Conservation (phyloP, 1,284 basidiomycete species). For the Rhodotorula sp. region DNA sequence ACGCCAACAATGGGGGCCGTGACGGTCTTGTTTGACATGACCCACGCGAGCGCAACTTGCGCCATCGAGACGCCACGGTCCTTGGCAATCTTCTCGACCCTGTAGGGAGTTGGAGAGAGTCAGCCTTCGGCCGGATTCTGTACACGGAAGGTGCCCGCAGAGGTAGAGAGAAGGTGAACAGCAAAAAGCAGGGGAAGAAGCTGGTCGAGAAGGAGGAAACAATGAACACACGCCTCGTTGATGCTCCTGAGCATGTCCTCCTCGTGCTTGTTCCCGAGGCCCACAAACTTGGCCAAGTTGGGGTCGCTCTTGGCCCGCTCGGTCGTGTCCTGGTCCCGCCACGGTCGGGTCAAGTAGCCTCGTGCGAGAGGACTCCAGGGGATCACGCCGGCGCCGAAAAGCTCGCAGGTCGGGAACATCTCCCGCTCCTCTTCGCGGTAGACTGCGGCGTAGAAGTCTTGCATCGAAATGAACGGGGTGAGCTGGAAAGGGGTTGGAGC, state of each 20-base stretch:
- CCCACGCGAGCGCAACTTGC: conserved; percentile 44
- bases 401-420: conserved; percentile 47
- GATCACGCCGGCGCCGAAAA: conserved; percentile 46
- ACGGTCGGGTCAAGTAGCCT: conserved; percentile 42
- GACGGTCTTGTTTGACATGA: conserved; percentile 30
- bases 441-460: conserved; percentile 43
- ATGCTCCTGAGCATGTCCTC: conserved; percentile 30
- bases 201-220: background rate
- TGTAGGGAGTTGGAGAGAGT: background rate
- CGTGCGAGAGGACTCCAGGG: conserved; percentile 50
- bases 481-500: no score
- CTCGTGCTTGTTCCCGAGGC: conserved; percentile 30
- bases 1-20: conserved; percentile 46
- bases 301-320: conserved; percentile 33
- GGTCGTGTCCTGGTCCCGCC: conserved; percentile 26
- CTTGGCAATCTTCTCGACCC: conserved; percentile 43
- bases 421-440: conserved; percentile 50
- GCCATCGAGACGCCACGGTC: conserved; percentile 43
- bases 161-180: background rate
- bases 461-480: conserved; percentile 54
- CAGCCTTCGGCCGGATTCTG: background rate
- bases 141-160: no score
- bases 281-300: conserved; percentile 40
- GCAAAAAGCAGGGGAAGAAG: background rate
- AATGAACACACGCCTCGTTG: conserved; percentile 34